Evolutionary conservation across 78 protist species (phyloP), one percentile per base, ranked within the genome.

Genomic region (Polysphondylium violaceum): DNA sequence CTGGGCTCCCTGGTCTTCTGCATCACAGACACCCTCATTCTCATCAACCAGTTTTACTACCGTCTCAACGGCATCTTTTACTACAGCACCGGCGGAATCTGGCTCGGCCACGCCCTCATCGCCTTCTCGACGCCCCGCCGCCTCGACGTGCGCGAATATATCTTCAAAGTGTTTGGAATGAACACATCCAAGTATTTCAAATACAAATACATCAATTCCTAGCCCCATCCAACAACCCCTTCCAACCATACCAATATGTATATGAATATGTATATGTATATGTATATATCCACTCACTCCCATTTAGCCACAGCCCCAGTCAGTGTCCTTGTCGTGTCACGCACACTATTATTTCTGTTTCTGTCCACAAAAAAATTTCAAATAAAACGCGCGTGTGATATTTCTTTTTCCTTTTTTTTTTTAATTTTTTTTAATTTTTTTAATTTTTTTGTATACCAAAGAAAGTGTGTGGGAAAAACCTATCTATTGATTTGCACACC

Each of bases 61-160:
- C 91, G 81, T 41, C 27, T 83, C 0, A 27, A 51, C 2, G 72
- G 71, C 59, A 83, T 83, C 3, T 83, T 69, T 63, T 83, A 83
- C 38, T 47, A 56, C 19, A 50, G 63, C 12, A 69, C n/a, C 29
- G 63, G 59, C 19, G 79, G 78, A 21, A 47, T 38, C 3, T 83
- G 91, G 91, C 50, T 83, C 1, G 91, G 53, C 0, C n/a, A 59
- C 50, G 27, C 55, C 7, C 31, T 83, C 1, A 69, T 83, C 16
- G 79, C 69, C 2, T 83, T 83, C 40, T 68, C 78, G 2, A 69
- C 69, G 31, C 91, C 91, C 9, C 1, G 91, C 55, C 17, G 91
- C 21, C 41, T 72, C 43, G 91, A 83, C 12, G 43, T 83, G 2
- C 21, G 68, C 11, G 91, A 83, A 23, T 83, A 83, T 27, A 50